Evolutionary conservation across 2,329 filamentous ascomycete species (phyloP).

Genomic region (Thermothelomyces thermophilus): DNA sequence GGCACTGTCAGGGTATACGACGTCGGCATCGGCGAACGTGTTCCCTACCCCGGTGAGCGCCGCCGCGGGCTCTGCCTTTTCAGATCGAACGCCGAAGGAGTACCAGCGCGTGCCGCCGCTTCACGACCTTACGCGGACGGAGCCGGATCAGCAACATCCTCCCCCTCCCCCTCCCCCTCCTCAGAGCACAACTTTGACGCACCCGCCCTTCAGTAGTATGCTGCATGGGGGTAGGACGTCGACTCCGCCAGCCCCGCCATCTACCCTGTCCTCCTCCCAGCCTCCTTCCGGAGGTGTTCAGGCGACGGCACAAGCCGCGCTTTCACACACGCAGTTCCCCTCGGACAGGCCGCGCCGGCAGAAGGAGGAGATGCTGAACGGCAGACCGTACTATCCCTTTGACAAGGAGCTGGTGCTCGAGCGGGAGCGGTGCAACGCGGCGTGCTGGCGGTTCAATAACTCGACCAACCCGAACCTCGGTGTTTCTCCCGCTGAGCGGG

Average conservation of each 20-base stretch:
- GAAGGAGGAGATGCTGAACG: constrained; percentile 84
- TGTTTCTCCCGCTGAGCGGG: constrained; percentile 61
- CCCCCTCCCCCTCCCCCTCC: constrained; percentile 32
- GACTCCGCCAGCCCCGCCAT: constrained; percentile 37
- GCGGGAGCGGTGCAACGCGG: constrained; percentile 74
- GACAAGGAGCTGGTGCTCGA: constrained; percentile 73
- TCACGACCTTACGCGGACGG: constrained; percentile 51
- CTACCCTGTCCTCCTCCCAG: constrained; percentile 25
- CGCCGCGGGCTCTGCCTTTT: constrained; percentile 35
- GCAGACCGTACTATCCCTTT: constrained; percentile 72
- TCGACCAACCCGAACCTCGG: constrained; percentile 68
- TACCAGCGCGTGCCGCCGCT: constrained; percentile 56
- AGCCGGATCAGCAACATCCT: constrained; percentile 41
- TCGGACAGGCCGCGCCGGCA: constrained; percentile 49
- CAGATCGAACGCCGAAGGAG: constrained; percentile 46
- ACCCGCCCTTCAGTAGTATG: constrained; percentile 52
- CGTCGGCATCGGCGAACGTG: constrained; percentile 44
- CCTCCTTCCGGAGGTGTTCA: constrained; percentile 41
- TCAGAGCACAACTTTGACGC: constrained; percentile 45
- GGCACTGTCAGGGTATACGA: constrained; percentile 44
- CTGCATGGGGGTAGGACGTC: constrained; percentile 45
- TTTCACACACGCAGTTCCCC: constrained; percentile 48
- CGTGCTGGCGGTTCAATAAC: constrained; percentile 82
- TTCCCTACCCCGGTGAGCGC: constrained; percentile 60
- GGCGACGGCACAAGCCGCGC: constrained; percentile 52